phyloP scores from a whole-genome alignment of 148 eudicot genomes.

The Rhododendron henanense region DNA sequence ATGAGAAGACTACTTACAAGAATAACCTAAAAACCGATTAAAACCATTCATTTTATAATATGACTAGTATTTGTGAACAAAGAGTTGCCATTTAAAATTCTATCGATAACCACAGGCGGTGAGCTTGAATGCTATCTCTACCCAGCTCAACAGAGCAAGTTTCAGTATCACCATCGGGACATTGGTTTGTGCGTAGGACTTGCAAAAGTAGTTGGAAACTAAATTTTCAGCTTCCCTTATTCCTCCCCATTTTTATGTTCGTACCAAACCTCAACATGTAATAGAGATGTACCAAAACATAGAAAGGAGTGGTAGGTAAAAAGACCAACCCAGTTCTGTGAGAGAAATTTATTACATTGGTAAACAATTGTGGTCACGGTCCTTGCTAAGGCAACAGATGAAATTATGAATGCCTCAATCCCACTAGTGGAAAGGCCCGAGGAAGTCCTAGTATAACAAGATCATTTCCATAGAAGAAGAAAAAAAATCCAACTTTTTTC shows the following conservation, averaged over 20 bases:
- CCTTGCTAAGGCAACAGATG: not conserved
- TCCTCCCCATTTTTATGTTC: not conserved
- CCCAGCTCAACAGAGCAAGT: not conserved
- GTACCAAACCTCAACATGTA: not conserved
- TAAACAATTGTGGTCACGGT: not conserved
- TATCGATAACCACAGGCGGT: too few relatives aligned
- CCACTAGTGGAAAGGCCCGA: not conserved
- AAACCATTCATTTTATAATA: not conserved
- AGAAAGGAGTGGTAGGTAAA: not conserved
- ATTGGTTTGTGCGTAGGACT: not conserved
- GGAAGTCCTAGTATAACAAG: not conserved
- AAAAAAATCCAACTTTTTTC: not conserved
- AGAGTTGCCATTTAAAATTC: not conserved
- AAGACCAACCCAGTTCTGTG: not conserved
- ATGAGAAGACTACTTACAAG: not conserved
- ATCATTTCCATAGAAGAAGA: not conserved
- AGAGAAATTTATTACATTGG: not conserved
- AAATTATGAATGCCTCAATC: not conserved
- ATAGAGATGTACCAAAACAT: not conserved
- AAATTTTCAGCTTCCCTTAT: not conserved
- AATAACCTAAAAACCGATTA: not conserved
- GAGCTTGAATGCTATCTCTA: conserved; percentile 4
- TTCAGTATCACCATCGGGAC: not conserved
- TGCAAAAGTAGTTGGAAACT: not conserved
- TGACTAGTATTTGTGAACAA: not conserved